Base-by-base conservation (phyloP, 495 filamentous ascomycete genomes). In the Neurospora tetrasperma region DNA sequence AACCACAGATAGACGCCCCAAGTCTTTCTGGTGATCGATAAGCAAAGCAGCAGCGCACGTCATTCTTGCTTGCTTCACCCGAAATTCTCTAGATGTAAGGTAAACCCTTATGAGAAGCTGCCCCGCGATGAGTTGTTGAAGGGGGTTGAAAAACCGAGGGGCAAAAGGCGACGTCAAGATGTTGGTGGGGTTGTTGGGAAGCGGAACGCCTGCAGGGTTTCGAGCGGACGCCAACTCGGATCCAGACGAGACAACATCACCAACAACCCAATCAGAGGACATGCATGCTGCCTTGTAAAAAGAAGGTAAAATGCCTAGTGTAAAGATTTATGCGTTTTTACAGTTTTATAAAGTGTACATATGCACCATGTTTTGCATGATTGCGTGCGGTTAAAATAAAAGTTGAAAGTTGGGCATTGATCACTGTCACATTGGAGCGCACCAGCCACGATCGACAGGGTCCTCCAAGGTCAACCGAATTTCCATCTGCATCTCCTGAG, bases 401-500 rank as follows among this genome's bases (percentile, higher is more conserved):
- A 20, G 46, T 5, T 23, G 20, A 12, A 62, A 35, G 54, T 62
- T 62, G 54, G 48, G 48, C 48, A 31, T 59, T 3, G 2, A 23
- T 31, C 48, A 4, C 27, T 35, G 54, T 35, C 54, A 66, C 54
- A 11, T 62, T 62, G 27, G 31, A 31, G 27, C 54, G 10, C 59
- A 42, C 39, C 54, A 76, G 76, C 76, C 76, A 76, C 76, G 27
- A 66, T 41, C 54, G 35, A 48, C 71, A 73, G 74, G 74, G 69
- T 44, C 71, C n/a, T 68, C 72, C 27, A 35, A 69, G 38, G n/a
- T 59, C 48, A 23, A 40, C 20, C 20, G 69, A 59, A 72, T 71
- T 75, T 77, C 75, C 74, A 78, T 75, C 71, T 59, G 66, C 72
- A 54, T 75, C 71, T 38, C 41, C 69, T 38, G 48, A 62, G 72